A percentile compares a stretch with the other conserved stretches of the same genome.
phyloP scores from a whole-genome alignment of 441 rosid species.

The Erodium trifolium region DNA sequence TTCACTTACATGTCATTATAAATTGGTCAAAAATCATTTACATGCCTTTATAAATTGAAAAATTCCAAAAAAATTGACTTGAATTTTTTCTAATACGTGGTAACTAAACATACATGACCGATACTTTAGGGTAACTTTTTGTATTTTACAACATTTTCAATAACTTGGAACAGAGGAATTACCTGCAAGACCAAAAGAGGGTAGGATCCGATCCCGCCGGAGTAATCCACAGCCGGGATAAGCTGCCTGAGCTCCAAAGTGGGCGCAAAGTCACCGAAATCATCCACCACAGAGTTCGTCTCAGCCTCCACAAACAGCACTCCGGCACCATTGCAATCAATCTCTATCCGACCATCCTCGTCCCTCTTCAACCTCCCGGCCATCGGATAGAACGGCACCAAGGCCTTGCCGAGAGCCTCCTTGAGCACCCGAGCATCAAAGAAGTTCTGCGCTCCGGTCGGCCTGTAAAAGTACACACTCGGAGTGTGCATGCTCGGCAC shows the following conservation, averaged over 20 bases:
- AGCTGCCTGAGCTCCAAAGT: slow-evolving; percentile 19
- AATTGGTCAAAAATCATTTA: no score
- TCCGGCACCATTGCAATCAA: slow-evolving; percentile 29
- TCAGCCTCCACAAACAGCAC: slow-evolving; percentile 34
- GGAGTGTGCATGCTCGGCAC: slow-evolving; percentile 12
- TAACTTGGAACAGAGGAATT: not conserved
- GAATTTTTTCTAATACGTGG: no score
- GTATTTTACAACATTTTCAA: no score
- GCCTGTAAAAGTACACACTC: slow-evolving; percentile 22
- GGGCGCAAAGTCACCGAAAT: slow-evolving; percentile 23
- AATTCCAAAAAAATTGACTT: no score
- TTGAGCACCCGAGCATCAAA: slow-evolving; percentile 27
- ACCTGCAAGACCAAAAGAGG: slow-evolving; percentile 92
- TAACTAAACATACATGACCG: no score
- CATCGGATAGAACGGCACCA: slow-evolving; percentile 32
- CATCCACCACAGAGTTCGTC: slow-evolving; percentile 16
- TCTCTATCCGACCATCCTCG: slow-evolving; percentile 26
- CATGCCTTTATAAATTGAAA: no score
- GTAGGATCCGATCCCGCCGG: slow-evolving; percentile 27
- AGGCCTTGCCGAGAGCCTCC: slow-evolving; percentile 32
- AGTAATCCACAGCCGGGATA: slow-evolving; percentile 21
- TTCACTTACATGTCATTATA: no score
- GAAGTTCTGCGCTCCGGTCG: slow-evolving; percentile 20
- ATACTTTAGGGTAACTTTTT: no score
- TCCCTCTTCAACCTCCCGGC: slow-evolving; percentile 33